Conservation (phyloP, 768 basidiomycete genomes). For the Tulasnella sp. region DNA sequence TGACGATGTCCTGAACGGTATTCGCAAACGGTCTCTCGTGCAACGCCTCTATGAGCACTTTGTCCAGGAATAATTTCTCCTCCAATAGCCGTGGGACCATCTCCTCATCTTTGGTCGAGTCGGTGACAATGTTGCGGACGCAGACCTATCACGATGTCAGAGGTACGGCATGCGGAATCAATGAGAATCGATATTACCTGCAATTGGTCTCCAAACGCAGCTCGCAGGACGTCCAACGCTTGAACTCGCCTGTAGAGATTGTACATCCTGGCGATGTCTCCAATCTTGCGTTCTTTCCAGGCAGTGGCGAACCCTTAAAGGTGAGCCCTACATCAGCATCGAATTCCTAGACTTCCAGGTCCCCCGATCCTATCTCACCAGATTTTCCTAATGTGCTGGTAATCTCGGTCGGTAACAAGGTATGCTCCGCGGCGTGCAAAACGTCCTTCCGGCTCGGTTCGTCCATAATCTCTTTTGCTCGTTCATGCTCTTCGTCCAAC, state of each 20-base stretch:
- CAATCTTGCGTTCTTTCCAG: constrained; percentile 35
- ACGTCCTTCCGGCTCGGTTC: constrained; percentile 5
- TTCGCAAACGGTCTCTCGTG: constrained; percentile 22
- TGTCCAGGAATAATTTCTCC: constrained; percentile 50
- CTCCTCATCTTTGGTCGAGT: constrained; percentile 48
- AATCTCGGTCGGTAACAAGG: constrained; percentile 29
- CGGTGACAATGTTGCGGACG: constrained; percentile 44
- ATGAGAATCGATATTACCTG: constrained; percentile 33
- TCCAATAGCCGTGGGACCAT: constrained; percentile 67
- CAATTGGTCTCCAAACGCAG: constrained; percentile 50
- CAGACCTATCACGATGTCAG: too few species aligned
- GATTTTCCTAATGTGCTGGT: constrained; percentile 37
- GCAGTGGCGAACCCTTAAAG: constrained; percentile 32
- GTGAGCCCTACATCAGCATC: background rate
- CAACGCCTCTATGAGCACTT: constrained; percentile 41
- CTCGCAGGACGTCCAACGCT: constrained; percentile 40
- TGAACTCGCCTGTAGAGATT: constrained; percentile 47
- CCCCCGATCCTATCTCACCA: constrained; percentile 22
- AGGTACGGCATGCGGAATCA: background rate
- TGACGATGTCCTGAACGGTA: constrained; percentile 1
- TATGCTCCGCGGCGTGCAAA: background rate
- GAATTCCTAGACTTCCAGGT: background rate
- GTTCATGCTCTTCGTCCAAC: constrained; percentile 4
- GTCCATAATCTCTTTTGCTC: background rate
- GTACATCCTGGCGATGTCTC: constrained; percentile 44